Conservation (phyloP, 2,329 filamentous ascomycete genomes). For the Colletotrichum sp. region DNA sequence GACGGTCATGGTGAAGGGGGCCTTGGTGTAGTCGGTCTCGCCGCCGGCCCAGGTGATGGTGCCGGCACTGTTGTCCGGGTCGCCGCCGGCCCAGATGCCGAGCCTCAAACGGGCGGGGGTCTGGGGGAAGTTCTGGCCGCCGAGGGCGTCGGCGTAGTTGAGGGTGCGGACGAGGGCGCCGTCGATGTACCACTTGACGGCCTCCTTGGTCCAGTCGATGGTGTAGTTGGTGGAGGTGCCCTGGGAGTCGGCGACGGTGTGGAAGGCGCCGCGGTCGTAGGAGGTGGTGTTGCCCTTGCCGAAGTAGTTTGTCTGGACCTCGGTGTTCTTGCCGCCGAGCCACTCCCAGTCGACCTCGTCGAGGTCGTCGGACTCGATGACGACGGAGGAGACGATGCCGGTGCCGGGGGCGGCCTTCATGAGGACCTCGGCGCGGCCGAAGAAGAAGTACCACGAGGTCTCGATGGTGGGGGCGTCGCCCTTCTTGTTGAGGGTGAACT, state of each 20-base stretch:
- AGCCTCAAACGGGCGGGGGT: conserved; percentile 59
- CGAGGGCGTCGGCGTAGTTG: conserved; percentile 48
- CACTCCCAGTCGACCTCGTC: conserved; percentile 90
- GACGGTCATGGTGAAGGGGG: conserved; percentile 66
- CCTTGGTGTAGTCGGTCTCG: conserved; percentile 35
- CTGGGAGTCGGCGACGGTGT: conserved; percentile 47
- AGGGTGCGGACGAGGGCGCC: conserved; percentile 56
- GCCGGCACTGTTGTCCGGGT: conserved; percentile 38
- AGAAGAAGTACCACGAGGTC: conserved; percentile 83
- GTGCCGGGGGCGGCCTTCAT: conserved; percentile 42
- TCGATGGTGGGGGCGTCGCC: conserved; percentile 67
- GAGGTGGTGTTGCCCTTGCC: conserved; percentile 72
- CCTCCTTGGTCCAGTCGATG: conserved; percentile 59
- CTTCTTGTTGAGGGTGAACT: conserved; percentile 61
- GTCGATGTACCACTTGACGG: conserved; percentile 62
- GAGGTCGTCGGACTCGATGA: conserved; percentile 76
- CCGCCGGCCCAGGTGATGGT: conserved; percentile 62
- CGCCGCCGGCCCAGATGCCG: conserved; percentile 47
- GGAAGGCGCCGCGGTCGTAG: conserved; percentile 67
- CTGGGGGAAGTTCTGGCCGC: conserved; percentile 61
- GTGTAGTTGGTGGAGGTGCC: conserved; percentile 57
- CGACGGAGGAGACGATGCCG: conserved; percentile 78
- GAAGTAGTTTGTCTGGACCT: conserved; percentile 86
- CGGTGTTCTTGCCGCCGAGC: conserved; percentile 69
- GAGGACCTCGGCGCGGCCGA: conserved; percentile 73